phyloP scores from a whole-genome alignment of 768 basidiomycete species.

The Leccinum sublutescens region DNA sequence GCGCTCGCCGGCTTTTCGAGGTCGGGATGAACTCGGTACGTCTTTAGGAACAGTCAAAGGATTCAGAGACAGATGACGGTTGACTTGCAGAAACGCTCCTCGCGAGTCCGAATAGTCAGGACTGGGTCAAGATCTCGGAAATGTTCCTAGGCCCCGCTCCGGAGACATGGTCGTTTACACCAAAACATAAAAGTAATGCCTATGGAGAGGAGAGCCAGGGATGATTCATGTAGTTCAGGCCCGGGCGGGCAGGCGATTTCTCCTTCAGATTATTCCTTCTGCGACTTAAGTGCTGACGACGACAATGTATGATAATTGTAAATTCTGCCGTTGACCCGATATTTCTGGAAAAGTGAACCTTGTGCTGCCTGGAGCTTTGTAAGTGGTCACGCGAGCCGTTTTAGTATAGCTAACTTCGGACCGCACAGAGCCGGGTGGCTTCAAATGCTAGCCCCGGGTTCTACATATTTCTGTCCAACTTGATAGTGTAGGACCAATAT shows the following conservation, averaged over 20 bases:
- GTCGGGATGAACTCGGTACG: slow-evolving; percentile 85
- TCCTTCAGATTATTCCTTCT: neutral
- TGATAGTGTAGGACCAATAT: neutral
- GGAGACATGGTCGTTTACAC: slow-evolving; percentile 79
- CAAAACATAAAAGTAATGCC: slow-evolving; percentile 94
- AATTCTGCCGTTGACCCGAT: neutral
- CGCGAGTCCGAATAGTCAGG: slow-evolving; percentile 71
- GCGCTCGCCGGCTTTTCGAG: slow-evolving; percentile 82
- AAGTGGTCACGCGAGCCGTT: neutral
- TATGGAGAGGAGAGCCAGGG: slow-evolving; percentile 65
- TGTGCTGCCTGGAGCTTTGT: neutral
- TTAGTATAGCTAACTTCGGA: neutral
- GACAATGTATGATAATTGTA: neutral
- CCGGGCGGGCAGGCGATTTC: neutral
- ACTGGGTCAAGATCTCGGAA: slow-evolving; percentile 93
- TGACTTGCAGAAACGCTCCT: slow-evolving; percentile 71
- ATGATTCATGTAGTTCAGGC: slow-evolving; percentile 29
- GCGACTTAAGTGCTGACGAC: neutral
- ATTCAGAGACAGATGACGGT: neutral
- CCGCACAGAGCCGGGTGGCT: neutral
- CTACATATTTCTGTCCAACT: neutral
- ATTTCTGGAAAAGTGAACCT: neutral
- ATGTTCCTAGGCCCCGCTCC: slow-evolving; percentile 93
- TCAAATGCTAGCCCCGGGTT: neutral
- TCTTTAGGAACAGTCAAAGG: slow-evolving; percentile 2